These are phyloP conservation scores for Leccinum glutinopallens DNA, from an alignment of 1,284 basidiomycete genomes.

Conservation along the genomic window DNA sequence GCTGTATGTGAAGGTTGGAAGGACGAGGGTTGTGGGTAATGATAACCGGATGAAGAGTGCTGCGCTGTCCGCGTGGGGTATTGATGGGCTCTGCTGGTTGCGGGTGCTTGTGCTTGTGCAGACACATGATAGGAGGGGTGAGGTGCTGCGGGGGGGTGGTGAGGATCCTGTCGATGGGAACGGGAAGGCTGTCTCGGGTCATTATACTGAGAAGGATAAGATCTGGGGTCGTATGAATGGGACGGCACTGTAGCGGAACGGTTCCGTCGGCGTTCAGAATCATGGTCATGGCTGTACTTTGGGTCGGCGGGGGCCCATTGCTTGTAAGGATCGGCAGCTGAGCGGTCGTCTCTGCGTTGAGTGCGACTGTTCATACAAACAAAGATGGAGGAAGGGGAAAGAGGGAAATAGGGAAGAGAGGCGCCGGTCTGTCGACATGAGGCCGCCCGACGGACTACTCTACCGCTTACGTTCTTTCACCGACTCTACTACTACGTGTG, in stretches of 20 bases:
- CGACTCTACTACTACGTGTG: not conserved
- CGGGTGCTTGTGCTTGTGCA: conserved; percentile 24
- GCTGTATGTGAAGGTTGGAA: conserved; percentile 27
- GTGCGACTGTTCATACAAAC: conserved; percentile 33
- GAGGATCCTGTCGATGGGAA: conserved; percentile 33
- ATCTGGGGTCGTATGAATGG: conserved; percentile 27
- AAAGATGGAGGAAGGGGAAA: conserved; percentile 20
- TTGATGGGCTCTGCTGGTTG: conserved; percentile 34
- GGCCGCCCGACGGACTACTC: conserved; percentile 40
- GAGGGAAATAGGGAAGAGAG: conserved; percentile 19
- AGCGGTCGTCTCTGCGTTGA: conserved; percentile 36
- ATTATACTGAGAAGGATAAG: conserved; percentile 25
- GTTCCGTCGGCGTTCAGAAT: conserved; percentile 33
- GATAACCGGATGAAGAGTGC: conserved; percentile 27
- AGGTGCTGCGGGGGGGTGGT: conserved; percentile 22
- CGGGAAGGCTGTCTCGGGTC: conserved; percentile 31
- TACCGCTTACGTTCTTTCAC: conserved; percentile 34
- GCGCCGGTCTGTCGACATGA: conserved; percentile 49
- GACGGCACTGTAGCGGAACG: conserved; percentile 34
- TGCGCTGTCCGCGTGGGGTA: conserved; percentile 34
- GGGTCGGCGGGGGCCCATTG: conserved; percentile 29
- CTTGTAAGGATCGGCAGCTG: conserved; percentile 29
- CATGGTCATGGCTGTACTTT: conserved; percentile 27
- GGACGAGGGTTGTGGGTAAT: conserved; percentile 33
- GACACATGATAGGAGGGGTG: conserved; percentile 25